Conservation (phyloP, 768 basidiomycete genomes). For the Pleurotus cornucopiae region DNA sequence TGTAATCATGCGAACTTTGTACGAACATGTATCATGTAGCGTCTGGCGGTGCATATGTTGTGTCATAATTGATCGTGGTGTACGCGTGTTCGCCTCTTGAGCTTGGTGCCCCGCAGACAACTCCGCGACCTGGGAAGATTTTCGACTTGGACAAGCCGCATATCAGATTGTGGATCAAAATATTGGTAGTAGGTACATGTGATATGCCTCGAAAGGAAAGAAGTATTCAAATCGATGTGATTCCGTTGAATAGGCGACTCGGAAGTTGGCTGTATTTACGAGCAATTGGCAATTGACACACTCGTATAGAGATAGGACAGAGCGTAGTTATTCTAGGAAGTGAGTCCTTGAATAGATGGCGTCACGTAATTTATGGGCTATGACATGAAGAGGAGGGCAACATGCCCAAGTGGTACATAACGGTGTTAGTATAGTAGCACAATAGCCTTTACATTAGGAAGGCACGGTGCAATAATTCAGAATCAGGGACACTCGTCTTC, state of each 20-base stretch:
- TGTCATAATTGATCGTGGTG: neutral
- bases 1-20: slow-evolving; percentile 7
- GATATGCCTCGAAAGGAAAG: slow-evolving; percentile 7
- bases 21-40: neutral
- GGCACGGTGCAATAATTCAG: too few relatives aligned
- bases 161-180: neutral
- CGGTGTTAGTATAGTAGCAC: too few relatives aligned
- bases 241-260: neutral
- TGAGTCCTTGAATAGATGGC: too few relatives aligned
- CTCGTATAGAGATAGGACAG: too few relatives aligned
- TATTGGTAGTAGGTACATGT: neutral
- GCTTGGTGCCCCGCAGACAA: neutral
- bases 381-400: too few relatives aligned
- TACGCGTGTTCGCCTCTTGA: neutral
- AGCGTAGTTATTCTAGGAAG: too few relatives aligned
- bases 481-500: too few relatives aligned
- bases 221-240: slow-evolving; percentile 5
- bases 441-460: too few relatives aligned
- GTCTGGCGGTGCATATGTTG: neutral
- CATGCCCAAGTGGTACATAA: too few relatives aligned
- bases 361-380: too few relatives aligned
- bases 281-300: too few relatives aligned
- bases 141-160: neutral
- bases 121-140: neutral
- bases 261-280: too few relatives aligned